Conservation (phyloP, 768 basidiomycete genomes). For the Chiua virens region DNA sequence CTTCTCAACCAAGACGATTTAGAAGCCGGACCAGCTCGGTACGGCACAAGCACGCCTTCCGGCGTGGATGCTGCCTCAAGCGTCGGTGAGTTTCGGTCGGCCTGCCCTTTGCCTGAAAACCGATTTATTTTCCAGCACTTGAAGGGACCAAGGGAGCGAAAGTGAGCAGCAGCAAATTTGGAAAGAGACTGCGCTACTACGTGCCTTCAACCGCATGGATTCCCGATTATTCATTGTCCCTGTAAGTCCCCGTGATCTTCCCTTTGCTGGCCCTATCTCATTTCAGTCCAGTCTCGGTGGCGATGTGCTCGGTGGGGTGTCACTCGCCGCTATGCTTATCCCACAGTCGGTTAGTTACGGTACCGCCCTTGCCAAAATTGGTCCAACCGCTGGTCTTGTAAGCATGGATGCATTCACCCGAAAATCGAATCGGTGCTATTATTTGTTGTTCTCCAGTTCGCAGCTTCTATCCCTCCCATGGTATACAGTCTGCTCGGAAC, state of each 20-base stretch:
- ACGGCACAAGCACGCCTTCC: conserved; percentile 17
- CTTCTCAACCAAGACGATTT: conserved; percentile 28
- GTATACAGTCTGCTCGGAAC: conserved; percentile 89
- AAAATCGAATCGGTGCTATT: background rate
- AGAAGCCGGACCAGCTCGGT: conserved; percentile 24
- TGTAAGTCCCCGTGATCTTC: conserved; percentile 44
- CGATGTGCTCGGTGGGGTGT: conserved; percentile 83
- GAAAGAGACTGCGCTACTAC: conserved; percentile 66
- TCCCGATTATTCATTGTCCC: conserved; percentile 66
- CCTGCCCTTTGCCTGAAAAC: background rate
- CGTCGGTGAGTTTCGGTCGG: conserved; percentile 12
- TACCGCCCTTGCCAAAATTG: conserved; percentile 80
- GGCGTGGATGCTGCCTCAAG: conserved; percentile 17
- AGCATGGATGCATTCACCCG: conserved; percentile 24
- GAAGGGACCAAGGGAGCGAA: conserved; percentile 15
- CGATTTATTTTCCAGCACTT: background rate
- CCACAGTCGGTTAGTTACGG: conserved; percentile 93
- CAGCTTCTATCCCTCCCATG: conserved; percentile 85
- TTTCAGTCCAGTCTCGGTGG: conserved; percentile 47
- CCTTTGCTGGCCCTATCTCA: background rate
- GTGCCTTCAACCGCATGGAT: conserved; percentile 80
- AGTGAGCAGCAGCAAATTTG: conserved; percentile 33
- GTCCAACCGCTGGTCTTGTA: conserved; percentile 83
- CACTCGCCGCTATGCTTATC: conserved; percentile 81
- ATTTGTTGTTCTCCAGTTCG: conserved; percentile 49